Base-by-base conservation (phyloP, 164 flowering plant species). In the Vitis riparia region DNA sequence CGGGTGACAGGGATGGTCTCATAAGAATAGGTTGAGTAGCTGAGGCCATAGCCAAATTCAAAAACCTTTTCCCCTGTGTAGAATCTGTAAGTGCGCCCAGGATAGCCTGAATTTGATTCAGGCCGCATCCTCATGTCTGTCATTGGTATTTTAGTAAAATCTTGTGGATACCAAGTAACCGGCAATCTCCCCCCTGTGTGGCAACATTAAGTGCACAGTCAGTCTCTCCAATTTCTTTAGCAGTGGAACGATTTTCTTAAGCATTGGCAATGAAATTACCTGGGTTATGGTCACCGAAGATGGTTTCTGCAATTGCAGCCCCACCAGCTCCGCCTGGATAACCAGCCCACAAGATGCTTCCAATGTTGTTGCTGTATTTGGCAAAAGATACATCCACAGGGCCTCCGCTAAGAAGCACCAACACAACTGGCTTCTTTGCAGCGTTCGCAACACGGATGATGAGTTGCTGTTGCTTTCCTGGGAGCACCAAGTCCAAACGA, bases 261-360 rank as follows among this genome's bases (percentile, higher is more conserved):
- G 44, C 30, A 32, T 51, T 29, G 11, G 15, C 9, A 1, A 2
- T 23, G 6, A 9, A 57, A n/a, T 73, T 53, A 91, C 98, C 97
- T 78, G 98, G 98, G 67, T 92, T 92, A 58, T 88, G 86, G n/a
- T 83, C 87, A 3, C 98, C 99, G 47, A 91, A 93, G 37, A 95
- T 81, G 63, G 89, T 78, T 68, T 95, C 80, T 0, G 99, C 90
- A 55, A 95, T 75, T 15, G 97, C 97, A 59, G 59, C 60, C 13
- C 89, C 98, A 16, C 99, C 98, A 27, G 86, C 85, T 80, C 93
- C 80, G 8, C 97, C 97, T 0, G 98, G 98, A 81, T 95, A 95
- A 52, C 99, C 99, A 69, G 84, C 96, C 99, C 98, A 93, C 63
- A 90, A 53, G 37, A 90, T 90, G 78, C 89, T 70, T 52, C 91